A percentile compares a stretch with the other conserved stretches of the same genome.
Evolutionary conservation across 441 rosid species (phyloP).

Genomic region (Syzygium syzygioides): DNA sequence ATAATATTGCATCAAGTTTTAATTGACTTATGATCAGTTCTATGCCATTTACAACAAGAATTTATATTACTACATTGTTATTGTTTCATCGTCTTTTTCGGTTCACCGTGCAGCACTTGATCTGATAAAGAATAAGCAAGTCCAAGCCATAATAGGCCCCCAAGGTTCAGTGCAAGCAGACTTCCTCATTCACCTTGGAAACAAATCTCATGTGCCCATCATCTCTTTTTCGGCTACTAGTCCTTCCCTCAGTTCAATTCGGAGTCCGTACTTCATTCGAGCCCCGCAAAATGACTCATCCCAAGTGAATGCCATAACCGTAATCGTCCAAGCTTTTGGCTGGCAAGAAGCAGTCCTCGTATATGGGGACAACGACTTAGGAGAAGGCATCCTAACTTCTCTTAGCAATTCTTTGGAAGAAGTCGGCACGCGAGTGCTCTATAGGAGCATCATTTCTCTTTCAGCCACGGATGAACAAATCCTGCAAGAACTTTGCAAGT

Average conservation of each 20-base stretch:
- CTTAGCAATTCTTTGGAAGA: not conserved
- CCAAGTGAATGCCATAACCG: not conserved
- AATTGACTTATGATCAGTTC: conserved; percentile 26
- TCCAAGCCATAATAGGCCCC: not conserved
- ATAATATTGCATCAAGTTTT: not conserved
- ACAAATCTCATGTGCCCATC: not conserved
- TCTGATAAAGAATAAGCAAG: not conserved
- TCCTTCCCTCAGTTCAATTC: not conserved
- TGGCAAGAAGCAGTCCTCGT: not conserved
- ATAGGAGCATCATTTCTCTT: not conserved
- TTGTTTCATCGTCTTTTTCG: not conserved
- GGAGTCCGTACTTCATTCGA: not conserved
- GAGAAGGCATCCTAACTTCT: not conserved
- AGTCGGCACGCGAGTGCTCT: not conserved
- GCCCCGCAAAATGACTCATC: not conserved
- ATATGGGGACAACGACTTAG: not conserved
- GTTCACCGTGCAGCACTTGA: not conserved
- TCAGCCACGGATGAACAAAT: not conserved
- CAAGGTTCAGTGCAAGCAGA: not conserved
- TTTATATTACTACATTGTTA: too few species aligned
- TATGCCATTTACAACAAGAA: not conserved
- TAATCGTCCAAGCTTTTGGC: not conserved
- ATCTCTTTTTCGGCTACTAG: not conserved
- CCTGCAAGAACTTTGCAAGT: not conserved
- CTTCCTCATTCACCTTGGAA: not conserved